phyloP scores from a whole-genome alignment of 2,329 filamentous ascomycete genomes.

The Pseudogymnoascus destructans region DNA sequence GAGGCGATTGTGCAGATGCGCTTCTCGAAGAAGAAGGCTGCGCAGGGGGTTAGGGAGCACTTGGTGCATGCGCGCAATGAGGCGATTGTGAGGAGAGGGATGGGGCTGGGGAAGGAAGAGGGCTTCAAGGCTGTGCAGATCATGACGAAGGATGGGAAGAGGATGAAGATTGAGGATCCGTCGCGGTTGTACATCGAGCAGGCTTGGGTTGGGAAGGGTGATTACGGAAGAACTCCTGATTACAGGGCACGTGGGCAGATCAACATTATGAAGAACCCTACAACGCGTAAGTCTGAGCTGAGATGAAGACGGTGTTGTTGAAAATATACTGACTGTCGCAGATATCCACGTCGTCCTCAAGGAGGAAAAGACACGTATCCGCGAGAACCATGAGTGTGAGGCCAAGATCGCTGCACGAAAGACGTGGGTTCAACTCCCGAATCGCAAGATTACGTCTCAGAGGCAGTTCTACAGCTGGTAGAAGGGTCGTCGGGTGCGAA shows the following conservation, averaged over 20 bases:
- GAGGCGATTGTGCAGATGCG: conserved; percentile 92
- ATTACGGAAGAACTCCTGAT: conserved; percentile 44
- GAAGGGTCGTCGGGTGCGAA: conserved; percentile 8
- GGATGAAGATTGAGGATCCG: conserved; percentile 56
- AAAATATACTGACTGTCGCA: conserved; percentile 26
- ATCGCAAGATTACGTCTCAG: conserved; percentile 72
- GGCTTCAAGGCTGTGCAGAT: conserved; percentile 36
- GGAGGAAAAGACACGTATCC: conserved; percentile 81
- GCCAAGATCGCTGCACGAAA: conserved; percentile 62
- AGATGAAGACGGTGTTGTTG: neutral
- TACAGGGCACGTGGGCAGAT: conserved; percentile 65
- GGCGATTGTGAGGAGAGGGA: conserved; percentile 67
- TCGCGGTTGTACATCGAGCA: conserved; percentile 83
- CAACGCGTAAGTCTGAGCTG: conserved; percentile 50
- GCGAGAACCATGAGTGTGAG: conserved; percentile 64
- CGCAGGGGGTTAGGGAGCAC: conserved; percentile 65
- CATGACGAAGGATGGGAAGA: conserved; percentile 60
- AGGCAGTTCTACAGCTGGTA: conserved; percentile 90
- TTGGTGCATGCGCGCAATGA: conserved; percentile 69
- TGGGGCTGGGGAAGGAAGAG: conserved; percentile 49
- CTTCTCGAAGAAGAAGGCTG: conserved; percentile 88
- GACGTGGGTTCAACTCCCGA: conserved; percentile 78
- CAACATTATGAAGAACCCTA: conserved; percentile 54
- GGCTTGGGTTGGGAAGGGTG: conserved; percentile 79
- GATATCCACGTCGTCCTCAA: conserved; percentile 73